Evolutionary conservation across 345 rosid species (phyloP).

Genomic region (Euphorbia pulcherrima): DNA sequence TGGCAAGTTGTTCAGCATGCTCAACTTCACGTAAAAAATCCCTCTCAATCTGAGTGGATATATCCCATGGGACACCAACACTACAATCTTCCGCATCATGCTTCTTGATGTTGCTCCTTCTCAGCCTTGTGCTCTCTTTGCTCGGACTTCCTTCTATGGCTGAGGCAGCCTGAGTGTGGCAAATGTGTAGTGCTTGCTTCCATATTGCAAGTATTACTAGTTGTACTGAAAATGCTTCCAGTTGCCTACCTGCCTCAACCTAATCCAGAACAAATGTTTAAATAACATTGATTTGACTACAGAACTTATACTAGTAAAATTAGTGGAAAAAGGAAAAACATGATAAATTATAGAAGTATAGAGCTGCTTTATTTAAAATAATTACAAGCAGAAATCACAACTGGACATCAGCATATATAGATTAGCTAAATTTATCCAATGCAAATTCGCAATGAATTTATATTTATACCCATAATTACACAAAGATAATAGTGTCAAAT

Average conservation of each 20-base stretch:
- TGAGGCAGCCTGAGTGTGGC: slow-evolving; percentile 91
- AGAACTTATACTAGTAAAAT: background rate
- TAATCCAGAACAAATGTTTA: slow-evolving; percentile 32
- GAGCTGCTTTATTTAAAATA: slow-evolving; percentile 6
- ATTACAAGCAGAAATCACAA: slow-evolving; percentile 8
- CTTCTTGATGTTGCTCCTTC: slow-evolving; percentile 51
- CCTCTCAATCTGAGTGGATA: slow-evolving; percentile 59
- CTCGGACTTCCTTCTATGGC: slow-evolving; percentile 79
- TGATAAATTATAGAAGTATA: background rate
- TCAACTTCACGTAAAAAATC: slow-evolving; percentile 78
- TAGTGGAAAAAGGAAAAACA: slow-evolving; percentile 12
- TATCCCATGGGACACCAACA: slow-evolving; percentile 41
- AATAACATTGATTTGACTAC: slow-evolving; percentile 9
- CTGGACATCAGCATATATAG: background rate
- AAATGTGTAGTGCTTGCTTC: slow-evolving; percentile 89
- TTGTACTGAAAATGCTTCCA: slow-evolving; percentile 91
- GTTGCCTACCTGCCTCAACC: slow-evolving; percentile 47
- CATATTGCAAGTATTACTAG: slow-evolving; percentile 90
- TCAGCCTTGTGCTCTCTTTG: slow-evolving; percentile 44
- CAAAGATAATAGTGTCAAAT: background rate
- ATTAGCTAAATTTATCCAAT: background rate
- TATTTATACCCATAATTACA: background rate
- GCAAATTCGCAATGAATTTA: background rate
- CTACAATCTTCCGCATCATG: slow-evolving; percentile 36
- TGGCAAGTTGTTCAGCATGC: slow-evolving; percentile 79